These are phyloP conservation scores for Theileria orientalis DNA, from an alignment of 169 alveolate species.

Conservation along the genomic window DNA sequence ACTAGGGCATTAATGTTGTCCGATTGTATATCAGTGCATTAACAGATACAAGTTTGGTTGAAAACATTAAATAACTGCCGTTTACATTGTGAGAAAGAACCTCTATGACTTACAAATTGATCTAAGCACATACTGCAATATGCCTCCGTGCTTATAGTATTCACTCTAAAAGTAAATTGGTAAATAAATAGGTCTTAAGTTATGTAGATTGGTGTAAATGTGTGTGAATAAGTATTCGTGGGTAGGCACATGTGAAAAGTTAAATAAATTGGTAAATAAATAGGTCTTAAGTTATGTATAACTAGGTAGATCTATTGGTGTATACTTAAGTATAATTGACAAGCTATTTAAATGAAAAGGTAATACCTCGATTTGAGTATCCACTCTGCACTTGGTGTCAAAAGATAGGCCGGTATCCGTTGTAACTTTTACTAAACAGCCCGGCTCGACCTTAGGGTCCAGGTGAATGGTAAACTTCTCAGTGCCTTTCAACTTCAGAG, in stretches of 20 bases:
- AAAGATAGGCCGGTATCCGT: conserved; percentile 57
- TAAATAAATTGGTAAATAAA: too few species aligned
- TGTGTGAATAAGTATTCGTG: neutral
- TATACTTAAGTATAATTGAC: too few species aligned
- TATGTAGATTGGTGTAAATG: too few species aligned
- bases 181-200: too few species aligned
- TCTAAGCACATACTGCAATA: conserved; percentile 76
- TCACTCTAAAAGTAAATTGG: conserved; percentile 35
- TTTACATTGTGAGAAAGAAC: too few species aligned
- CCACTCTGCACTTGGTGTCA: conserved; percentile 65
- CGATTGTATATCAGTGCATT: too few species aligned
- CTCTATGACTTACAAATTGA: conserved; percentile 47
- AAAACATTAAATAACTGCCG: neutral
- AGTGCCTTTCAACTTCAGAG: conserved; percentile 82
- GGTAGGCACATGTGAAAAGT: too few species aligned
- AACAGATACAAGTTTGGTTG: too few species aligned
- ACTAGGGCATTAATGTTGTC: too few species aligned
- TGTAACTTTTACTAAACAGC: conserved; percentile 38
- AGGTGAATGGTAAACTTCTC: conserved; percentile 56
- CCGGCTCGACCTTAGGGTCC: conserved; percentile 39
- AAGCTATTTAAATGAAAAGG: neutral
- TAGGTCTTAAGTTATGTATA: too few species aligned
- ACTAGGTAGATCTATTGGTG: too few species aligned
- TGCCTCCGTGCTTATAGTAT: conserved; percentile 80
- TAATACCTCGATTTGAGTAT: conserved; percentile 72